Conservation (phyloP, 1,139 yeast species). For the Meyerozyma sp. region DNA sequence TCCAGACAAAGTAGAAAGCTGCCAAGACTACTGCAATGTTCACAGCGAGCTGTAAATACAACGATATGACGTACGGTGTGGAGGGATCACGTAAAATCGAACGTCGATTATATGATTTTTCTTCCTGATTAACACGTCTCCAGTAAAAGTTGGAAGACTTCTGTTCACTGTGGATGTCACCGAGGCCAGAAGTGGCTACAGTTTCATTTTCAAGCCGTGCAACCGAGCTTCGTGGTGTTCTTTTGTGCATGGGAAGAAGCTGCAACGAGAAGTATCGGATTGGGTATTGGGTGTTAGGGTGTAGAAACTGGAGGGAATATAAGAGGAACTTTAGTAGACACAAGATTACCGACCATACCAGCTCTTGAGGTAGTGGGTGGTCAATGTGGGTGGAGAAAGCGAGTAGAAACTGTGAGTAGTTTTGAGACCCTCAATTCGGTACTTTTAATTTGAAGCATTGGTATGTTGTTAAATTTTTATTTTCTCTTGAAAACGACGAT, state of each 20-base stretch:
- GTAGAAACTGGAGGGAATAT: too few relatives aligned
- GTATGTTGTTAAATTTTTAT: too few relatives aligned
- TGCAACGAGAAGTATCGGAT: not conserved
- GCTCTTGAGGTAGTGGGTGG: too few relatives aligned
- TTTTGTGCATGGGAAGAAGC: not conserved
- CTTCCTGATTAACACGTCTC: not conserved
- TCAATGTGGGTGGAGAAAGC: too few relatives aligned
- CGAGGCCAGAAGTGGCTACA: too few relatives aligned
- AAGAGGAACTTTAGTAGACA: too few relatives aligned
- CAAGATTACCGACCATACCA: too few relatives aligned
- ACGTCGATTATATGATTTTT: not conserved
- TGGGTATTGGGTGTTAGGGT: too few relatives aligned
- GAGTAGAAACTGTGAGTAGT: too few relatives aligned
- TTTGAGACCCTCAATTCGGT: too few relatives aligned
- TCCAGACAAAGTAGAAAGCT: conserved; percentile 47
- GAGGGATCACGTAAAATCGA: conserved; percentile 35
- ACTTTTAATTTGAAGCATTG: too few relatives aligned
- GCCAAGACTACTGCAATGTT: conserved; percentile 56
- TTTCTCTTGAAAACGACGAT: too few relatives aligned
- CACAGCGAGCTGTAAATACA: conserved; percentile 66
- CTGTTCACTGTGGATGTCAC: not conserved
- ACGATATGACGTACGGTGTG: conserved; percentile 60
- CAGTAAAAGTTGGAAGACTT: not conserved
- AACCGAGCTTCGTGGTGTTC: not conserved
- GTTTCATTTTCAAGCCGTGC: not conserved